Percentiles rank a stretch among this genome's conserved stretches.
These are phyloP conservation scores for Macrolepiota dolichaula DNA, from an alignment of 768 basidiomycete genomes.

Conservation along the genomic window DNA sequence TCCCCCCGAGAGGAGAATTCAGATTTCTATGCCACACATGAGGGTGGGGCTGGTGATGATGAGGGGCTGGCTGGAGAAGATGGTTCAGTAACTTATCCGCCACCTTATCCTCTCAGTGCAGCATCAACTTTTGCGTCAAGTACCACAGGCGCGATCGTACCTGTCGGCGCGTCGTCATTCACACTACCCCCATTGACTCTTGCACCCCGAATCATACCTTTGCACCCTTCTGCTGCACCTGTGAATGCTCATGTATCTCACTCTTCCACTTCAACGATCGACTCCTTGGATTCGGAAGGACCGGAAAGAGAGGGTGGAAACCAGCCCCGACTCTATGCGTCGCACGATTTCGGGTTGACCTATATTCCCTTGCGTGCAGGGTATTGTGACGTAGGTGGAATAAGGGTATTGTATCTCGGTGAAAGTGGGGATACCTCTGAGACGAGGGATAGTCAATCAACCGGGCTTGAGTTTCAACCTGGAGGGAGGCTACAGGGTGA, in stretches of 20 bases:
- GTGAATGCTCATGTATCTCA: neutral
- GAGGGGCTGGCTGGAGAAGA: neutral
- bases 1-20: constrained; percentile 32
- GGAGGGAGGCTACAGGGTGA: constrained; percentile 13
- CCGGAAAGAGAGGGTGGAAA: constrained; percentile 16
- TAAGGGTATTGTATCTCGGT: constrained; percentile 64
- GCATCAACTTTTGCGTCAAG: constrained; percentile 41
- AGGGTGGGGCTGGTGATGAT: constrained; percentile 13
- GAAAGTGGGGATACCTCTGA: constrained; percentile 14
- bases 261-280: constrained; percentile 12
- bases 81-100: neutral
- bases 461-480: neutral
- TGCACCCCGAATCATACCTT: neutral
- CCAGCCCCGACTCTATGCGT: constrained; percentile 29
- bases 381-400: constrained; percentile 62
- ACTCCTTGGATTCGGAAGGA: neutral
- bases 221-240: constrained; percentile 1
- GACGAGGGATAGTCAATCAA: neutral
- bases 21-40: constrained; percentile 5
- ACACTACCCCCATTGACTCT: neutral
- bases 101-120: constrained; percentile 18
- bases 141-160: constrained; percentile 29
- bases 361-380: constrained; percentile 60
- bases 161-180: constrained; percentile 7
- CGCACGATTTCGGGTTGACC: constrained; percentile 59